Evolutionary conservation across 306 rosid species (phyloP).

Genomic region (Coriaria nepalensis): DNA sequence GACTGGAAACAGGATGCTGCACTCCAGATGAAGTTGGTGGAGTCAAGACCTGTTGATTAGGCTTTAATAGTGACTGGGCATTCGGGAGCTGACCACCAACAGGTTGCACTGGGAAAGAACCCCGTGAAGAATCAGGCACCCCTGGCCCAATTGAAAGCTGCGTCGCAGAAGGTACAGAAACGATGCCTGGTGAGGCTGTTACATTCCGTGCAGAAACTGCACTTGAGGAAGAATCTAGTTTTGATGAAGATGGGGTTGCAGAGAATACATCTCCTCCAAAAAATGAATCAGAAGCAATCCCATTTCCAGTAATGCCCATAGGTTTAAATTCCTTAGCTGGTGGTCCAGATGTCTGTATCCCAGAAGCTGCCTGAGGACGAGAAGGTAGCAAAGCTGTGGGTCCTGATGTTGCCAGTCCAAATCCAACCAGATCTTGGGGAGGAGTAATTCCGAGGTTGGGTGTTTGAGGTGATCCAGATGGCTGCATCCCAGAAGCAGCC

Average conservation of each 20-base stretch:
- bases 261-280: slow-evolving; percentile 72
- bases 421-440: slow-evolving; percentile 28
- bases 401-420: slow-evolving; percentile 43
- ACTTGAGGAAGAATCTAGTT: slow-evolving; percentile 35
- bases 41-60: slow-evolving; percentile 32
- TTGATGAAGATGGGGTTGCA: slow-evolving; percentile 41
- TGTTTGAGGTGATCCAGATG: slow-evolving; percentile 24
- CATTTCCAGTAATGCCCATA: slow-evolving; percentile 39
- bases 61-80: slow-evolving; percentile 32
- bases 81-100: slow-evolving; percentile 38
- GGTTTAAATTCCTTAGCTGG: slow-evolving; percentile 33
- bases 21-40: slow-evolving; percentile 36
- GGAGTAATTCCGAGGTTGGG: slow-evolving; percentile 16
- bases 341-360: slow-evolving; percentile 31
- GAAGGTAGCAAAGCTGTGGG: slow-evolving; percentile 36
- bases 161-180: slow-evolving; percentile 38
- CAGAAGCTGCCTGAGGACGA: slow-evolving; percentile 36
- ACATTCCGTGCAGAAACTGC: slow-evolving; percentile 29
- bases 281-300: slow-evolving; percentile 43
- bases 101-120: slow-evolving; percentile 37
- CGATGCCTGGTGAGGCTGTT: slow-evolving; percentile 31
- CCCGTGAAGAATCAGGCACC: slow-evolving; percentile 32
- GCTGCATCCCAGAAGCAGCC: slow-evolving; percentile 28
- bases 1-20: slow-evolving; percentile 47
- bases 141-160: slow-evolving; percentile 35